phyloP scores from a whole-genome alignment of 106 monocot species.

The Dendrobium officinale region DNA sequence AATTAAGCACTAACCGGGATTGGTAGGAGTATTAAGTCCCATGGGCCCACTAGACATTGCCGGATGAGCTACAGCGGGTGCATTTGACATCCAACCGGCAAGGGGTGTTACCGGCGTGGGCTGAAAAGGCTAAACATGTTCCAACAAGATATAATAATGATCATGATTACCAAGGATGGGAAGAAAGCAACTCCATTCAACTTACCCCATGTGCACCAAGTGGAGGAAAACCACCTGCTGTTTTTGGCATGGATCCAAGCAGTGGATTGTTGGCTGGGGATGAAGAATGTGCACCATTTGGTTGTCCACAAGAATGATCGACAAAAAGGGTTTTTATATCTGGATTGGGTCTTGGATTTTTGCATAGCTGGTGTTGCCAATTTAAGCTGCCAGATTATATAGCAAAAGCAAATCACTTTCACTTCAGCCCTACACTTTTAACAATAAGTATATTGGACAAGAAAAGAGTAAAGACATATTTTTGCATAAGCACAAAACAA shows the following conservation, averaged over 20 bases:
- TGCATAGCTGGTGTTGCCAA: constrained; percentile 85
- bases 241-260: constrained; percentile 51
- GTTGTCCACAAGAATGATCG: constrained; percentile 72
- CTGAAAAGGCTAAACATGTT: constrained; percentile 40
- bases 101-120: constrained; percentile 44
- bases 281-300: constrained; percentile 62
- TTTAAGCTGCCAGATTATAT: constrained; percentile 50
- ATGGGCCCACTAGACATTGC: constrained; percentile 9
- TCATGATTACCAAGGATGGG: background rate
- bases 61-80: constrained; percentile 7
- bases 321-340: constrained; percentile 89
- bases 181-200: background rate
- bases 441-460: background rate
- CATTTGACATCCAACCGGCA: constrained; percentile 71
- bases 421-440: background rate
- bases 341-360: constrained; percentile 68
- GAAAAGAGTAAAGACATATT: background rate
- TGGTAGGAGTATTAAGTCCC: constrained; percentile 3
- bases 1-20: background rate
- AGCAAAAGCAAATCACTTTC: background rate
- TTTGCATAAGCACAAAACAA: background rate
- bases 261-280: constrained; percentile 52
- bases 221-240: constrained; percentile 42
- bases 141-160: background rate
- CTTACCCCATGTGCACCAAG: constrained; percentile 59